Evolutionary conservation across 495 filamentous ascomycete species (phyloP), one percentile per base, ranked within the genome.

Genomic region (Aspergillus sclerotiicarbonarius): DNA sequence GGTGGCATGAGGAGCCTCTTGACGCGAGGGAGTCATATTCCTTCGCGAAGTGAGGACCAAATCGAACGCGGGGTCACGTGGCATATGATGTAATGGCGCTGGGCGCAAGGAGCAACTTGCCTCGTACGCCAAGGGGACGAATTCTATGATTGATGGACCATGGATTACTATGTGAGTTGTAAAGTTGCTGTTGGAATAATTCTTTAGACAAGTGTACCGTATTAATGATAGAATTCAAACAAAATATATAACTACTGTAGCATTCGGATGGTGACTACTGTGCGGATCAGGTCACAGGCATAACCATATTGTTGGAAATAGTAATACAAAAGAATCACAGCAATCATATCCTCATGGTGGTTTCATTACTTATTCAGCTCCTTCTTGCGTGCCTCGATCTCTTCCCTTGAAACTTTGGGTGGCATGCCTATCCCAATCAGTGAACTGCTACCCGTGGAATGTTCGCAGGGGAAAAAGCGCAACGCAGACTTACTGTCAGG

Each of bases 321-420:
- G 18, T 32, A 8, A 30, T 50, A 16, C 29, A 50, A 16, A 32
- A 10, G 25, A 16, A 50, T 13, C 8, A 50, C 2, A 31, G 13
- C 13, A 15, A 6, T 25, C 21, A n/a, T 31, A 31, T 43, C 16
- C 44, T 50, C 8, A 37, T 21, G 7, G 39, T 48, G 15, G 39
- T 54, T 31, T 78, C 7, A 13, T n/a, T 41, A 80, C 70, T 88
- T 84, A 75, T 90, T 90, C 62, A 91, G 62, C 62, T 84, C 82
- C 63, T 84, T 72, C 45, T 80, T 82, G 67, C 82, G 87, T 5
- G 80, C 84, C 59, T 79, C 74, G 39, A 85, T 80, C 62, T 91
- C 87, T 65, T 89, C 86, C 66, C 83, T 85, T n/a, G 86, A 77
- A 19, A 76, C 80, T 63, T 80, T 82, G 49, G 81, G 75, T 25